Percentiles rank a stretch among this genome's conserved stretches.
Conservation (phyloP, 2,329 filamentous ascomycete species). For the Colletotrichum agaves region DNA sequence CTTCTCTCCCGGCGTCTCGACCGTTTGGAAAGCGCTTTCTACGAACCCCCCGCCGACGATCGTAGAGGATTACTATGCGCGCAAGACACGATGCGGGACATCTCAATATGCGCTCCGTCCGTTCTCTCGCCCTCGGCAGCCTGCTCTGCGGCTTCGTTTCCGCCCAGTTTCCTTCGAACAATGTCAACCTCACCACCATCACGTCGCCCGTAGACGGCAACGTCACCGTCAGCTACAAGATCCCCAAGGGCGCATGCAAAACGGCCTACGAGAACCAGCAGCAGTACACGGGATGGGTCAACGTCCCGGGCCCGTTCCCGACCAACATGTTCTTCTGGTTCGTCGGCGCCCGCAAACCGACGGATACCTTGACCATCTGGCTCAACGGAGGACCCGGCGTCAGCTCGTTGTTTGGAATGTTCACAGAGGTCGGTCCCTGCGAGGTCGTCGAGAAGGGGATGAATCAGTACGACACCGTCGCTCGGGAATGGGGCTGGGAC, state of each 20-base stretch:
- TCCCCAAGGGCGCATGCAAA: conserved; percentile 68
- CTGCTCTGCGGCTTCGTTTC: conserved; percentile 15
- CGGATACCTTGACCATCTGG: conserved; percentile 65
- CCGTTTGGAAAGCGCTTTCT: conserved; percentile 4
- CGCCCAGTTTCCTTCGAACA: conserved; percentile 34
- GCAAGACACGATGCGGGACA: conserved; percentile 32
- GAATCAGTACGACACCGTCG: conserved; percentile 63
- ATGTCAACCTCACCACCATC: conserved; percentile 63
- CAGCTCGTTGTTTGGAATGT: conserved; percentile 73
- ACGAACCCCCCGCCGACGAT: background rate
- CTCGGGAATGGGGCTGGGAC: conserved; percentile 74
- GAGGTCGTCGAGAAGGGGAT: conserved; percentile 59
- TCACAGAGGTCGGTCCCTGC: conserved; percentile 68
- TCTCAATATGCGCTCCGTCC: conserved; percentile 33
- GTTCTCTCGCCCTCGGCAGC: conserved; percentile 25
- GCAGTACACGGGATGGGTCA: conserved; percentile 78
- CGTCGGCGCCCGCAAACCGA: conserved; percentile 56
- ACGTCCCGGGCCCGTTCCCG: conserved; percentile 64
- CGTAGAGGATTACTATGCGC: conserved; percentile 29
- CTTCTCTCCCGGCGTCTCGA: background rate
- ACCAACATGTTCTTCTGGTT: conserved; percentile 66
- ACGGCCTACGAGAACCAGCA: conserved; percentile 73
- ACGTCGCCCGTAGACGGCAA: conserved; percentile 70
- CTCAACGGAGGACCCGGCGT: conserved; percentile 75
- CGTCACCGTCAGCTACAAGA: conserved; percentile 76